These are phyloP conservation scores for Amesomyces nigricolor DNA, from an alignment of 2,329 filamentous ascomycete genomes.

Conservation along the genomic window DNA sequence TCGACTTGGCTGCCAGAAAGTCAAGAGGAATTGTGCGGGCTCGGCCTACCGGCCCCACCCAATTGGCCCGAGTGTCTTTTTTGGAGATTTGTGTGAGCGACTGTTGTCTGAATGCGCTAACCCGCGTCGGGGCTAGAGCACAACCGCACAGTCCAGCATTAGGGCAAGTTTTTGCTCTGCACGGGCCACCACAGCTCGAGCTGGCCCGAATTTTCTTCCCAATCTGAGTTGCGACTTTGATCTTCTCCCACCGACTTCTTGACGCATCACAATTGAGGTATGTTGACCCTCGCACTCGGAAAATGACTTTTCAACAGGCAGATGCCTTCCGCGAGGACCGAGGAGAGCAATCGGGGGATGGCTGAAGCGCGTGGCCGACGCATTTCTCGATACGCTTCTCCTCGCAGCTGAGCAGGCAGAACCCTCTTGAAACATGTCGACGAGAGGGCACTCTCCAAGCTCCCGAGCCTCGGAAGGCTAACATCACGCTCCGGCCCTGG, in stretches of 20 bases:
- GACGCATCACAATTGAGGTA: slow-evolving; percentile 29
- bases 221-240: slow-evolving; percentile 31
- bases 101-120: slow-evolving; percentile 1
- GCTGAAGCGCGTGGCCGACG: slow-evolving; percentile 18
- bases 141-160: slow-evolving; percentile 9
- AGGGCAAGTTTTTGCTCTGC: slow-evolving; percentile 23
- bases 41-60: slow-evolving; percentile 20
- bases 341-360: slow-evolving; percentile 54
- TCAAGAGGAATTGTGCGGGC: slow-evolving; percentile 23
- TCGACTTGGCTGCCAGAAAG: slow-evolving; percentile 15
- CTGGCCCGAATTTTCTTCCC: slow-evolving; percentile 23
- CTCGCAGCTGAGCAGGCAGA: slow-evolving; percentile 63
- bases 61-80: slow-evolving; percentile 15
- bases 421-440: slow-evolving; percentile 50
- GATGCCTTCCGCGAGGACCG: slow-evolving; percentile 43
- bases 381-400: slow-evolving; percentile 53
- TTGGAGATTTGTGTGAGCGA: slow-evolving; percentile 13
- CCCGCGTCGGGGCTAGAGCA: not conserved
- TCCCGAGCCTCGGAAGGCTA: slow-evolving; percentile 58
- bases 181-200: slow-evolving; percentile 24
- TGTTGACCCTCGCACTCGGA: slow-evolving; percentile 20
- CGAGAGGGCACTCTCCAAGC: slow-evolving; percentile 67
- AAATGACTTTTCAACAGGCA: slow-evolving; percentile 29
- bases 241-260: slow-evolving; percentile 15
- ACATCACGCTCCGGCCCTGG: slow-evolving; percentile 45